Evolutionary conservation across 1,284 basidiomycete genomes (phyloP).

Genomic region (Cystobasidium pallidum): DNA sequence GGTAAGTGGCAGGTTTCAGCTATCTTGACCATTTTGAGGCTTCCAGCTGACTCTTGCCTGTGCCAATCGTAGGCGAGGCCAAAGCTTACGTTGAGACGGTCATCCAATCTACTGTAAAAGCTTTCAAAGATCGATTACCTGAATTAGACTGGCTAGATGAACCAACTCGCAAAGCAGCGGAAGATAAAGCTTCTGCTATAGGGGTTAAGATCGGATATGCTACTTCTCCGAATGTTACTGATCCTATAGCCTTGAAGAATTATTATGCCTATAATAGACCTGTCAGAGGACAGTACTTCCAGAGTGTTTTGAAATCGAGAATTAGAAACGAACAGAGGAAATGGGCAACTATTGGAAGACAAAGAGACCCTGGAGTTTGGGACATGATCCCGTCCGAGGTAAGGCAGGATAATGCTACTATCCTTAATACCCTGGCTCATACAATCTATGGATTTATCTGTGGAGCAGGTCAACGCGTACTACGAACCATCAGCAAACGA

Average conservation of each 20-base stretch:
- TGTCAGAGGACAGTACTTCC: constrained; percentile 74
- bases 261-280: constrained; percentile 76
- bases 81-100: constrained; percentile 79
- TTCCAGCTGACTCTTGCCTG: background rate
- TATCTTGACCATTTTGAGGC: too few species aligned
- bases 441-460: too few species aligned
- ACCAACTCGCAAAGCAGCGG: constrained; percentile 76
- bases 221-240: constrained; percentile 75
- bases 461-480: constrained; percentile 69
- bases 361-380: constrained; percentile 76
- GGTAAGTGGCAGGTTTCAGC: background rate
- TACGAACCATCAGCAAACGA: constrained; percentile 78
- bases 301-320: constrained; percentile 71
- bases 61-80: constrained; percentile 64
- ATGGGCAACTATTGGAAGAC: constrained; percentile 76
- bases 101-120: constrained; percentile 80
- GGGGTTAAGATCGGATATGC: constrained; percentile 88
- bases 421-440: background rate
- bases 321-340: constrained; percentile 60
- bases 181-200: constrained; percentile 75
- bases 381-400: constrained; percentile 76
- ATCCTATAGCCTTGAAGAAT: constrained; percentile 68
- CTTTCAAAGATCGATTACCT: constrained; percentile 79
- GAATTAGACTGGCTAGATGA: constrained; percentile 90
- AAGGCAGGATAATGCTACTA: constrained; percentile 46